Base-by-base conservation (phyloP, 345 rosid species). In the Brassica juncea region DNA sequence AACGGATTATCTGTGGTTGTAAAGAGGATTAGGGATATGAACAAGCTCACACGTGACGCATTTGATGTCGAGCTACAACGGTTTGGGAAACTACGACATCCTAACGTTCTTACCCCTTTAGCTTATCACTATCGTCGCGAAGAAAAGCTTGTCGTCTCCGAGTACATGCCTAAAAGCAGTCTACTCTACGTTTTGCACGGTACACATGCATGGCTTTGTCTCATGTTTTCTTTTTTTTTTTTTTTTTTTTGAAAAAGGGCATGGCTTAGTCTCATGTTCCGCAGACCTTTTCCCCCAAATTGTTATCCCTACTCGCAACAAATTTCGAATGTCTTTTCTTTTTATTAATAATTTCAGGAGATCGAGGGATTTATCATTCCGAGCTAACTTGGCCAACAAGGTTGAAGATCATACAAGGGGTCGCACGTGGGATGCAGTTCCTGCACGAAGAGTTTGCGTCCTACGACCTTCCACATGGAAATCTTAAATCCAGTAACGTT, bases 21-120 rank as follows among this genome's bases (percentile, higher is more conserved):
- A 58, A 94, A 94, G 84, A 87, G 97, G 77, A 87, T 90, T 83
- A 85, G 89, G 72, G 97, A 88, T 76, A 89, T 94, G 95, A 92
- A 90, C 62, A 82, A 37, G 72, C 62, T 89, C 30, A 86, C 82
- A 0, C 89, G 84, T 80, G 95, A 91, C 0, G 83, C 60, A 11
- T 92, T 92, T 54, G 94, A 92, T 72, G 86, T 77, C 3, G 97
- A 91, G 83, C 81, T 94, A 2, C 19, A n/a, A 49, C 57, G 57
- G 57, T 49, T 49, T 14, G 57, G 57, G 57, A 49, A 49, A 49
- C 19, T 49, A n/a, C 57, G 57, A n/a, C 57, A 49, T n/a, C 57
- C 57, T 14, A 49, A 49, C 19, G 57, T 49, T 49, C 57, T 49
- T 49, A 49, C 57, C 19, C 57, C 57, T 49, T 49, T 49, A n/a